Conservation (phyloP, 2,329 filamentous ascomycete genomes). For the Talaromyces sp. region DNA sequence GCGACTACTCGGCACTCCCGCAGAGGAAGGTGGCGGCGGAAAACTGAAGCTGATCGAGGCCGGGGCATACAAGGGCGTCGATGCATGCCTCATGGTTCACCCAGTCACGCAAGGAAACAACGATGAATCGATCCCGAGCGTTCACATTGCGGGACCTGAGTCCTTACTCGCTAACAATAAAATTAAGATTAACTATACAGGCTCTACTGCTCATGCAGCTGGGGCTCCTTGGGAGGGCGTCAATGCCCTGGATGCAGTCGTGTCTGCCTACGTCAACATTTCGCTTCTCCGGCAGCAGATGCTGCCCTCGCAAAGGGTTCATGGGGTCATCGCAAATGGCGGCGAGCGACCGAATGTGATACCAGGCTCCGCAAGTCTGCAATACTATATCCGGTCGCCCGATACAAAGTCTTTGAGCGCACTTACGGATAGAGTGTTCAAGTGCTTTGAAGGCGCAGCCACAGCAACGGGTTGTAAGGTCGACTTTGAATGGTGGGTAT, state of each 20-base stretch:
- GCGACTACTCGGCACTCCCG: conserved; percentile 28
- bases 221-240: conserved; percentile 56
- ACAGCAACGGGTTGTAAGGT: conserved; percentile 35
- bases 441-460: conserved; percentile 37
- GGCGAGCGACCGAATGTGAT: conserved; percentile 57
- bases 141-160: conserved; percentile 14
- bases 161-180: conserved; percentile 18
- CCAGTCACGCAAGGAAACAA: conserved; percentile 24
- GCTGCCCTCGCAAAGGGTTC: conserved; percentile 50
- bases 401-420: conserved; percentile 40
- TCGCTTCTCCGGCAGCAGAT: conserved; percentile 56
- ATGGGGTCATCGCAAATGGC: conserved; percentile 53
- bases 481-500: conserved; percentile 28
- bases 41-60: conserved; percentile 36
- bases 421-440: conserved; percentile 29
- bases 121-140: conserved; percentile 14
- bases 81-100: conserved; percentile 36
- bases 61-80: conserved; percentile 33
- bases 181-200: conserved; percentile 39
- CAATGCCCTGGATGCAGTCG: conserved; percentile 58
- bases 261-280: conserved; percentile 46
- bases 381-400: conserved; percentile 47
- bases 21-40: conserved; percentile 29
- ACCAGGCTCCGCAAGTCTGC: conserved; percentile 48
- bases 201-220: conserved; percentile 55